Conservation (phyloP, 2,329 filamentous ascomycete genomes). For the Aspergillus ochraceoroseus region DNA sequence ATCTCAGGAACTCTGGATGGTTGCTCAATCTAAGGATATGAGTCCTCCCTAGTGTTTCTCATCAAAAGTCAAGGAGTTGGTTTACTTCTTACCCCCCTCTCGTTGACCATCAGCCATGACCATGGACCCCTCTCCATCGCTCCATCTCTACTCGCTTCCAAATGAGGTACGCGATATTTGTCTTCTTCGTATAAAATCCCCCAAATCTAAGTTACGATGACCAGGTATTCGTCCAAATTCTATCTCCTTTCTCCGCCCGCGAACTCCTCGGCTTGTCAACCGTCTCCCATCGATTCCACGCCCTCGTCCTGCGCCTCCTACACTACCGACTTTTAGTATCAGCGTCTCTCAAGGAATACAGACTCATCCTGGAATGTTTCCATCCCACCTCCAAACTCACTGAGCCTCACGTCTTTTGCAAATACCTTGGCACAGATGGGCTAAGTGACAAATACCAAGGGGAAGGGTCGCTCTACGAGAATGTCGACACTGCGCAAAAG, state of each 20-base stretch:
- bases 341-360: constrained; percentile 56
- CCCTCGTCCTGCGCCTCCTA: constrained; percentile 58
- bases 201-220: background rate
- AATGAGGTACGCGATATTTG: constrained; percentile 30
- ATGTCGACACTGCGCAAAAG: constrained; percentile 25
- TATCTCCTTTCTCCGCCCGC: constrained; percentile 48
- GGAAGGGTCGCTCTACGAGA: constrained; percentile 37
- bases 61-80: background rate
- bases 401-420: constrained; percentile 65
- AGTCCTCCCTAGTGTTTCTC: background rate
- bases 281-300: constrained; percentile 60
- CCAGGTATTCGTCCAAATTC: constrained; percentile 51
- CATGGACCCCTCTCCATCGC: constrained; percentile 15
- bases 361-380: constrained; percentile 72
- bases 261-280: constrained; percentile 55
- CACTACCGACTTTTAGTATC: constrained; percentile 60
- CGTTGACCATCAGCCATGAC: background rate
- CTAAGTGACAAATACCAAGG: constrained; percentile 46
- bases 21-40: too few relatives aligned
- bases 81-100: constrained; percentile 3
- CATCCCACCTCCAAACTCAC: constrained; percentile 65
- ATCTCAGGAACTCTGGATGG: too few relatives aligned
- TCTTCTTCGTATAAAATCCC: background rate
- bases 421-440: constrained; percentile 60
- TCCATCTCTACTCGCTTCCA: constrained; percentile 29